Evolutionary conservation across 371 early-diverging fungal genomes (phyloP).

Genomic region (Syncephalastrum racemosum): DNA sequence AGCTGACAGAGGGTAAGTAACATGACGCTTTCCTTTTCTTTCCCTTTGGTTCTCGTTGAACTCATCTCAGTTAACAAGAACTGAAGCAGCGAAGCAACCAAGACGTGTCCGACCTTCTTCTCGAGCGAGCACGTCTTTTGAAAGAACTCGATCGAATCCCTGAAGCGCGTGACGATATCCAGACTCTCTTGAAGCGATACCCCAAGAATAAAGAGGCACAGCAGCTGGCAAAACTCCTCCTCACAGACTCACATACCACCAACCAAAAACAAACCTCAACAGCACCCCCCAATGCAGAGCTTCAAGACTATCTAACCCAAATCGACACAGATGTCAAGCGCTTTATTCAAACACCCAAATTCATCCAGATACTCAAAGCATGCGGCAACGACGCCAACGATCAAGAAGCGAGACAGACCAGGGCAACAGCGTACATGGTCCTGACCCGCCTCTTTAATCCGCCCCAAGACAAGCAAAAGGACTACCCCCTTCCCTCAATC

Average conservation of each 20-base stretch:
- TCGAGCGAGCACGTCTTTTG: slow-evolving; percentile 40
- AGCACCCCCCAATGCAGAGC: slow-evolving; percentile 9
- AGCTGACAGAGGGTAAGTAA: background rate
- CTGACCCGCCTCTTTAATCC: slow-evolving; percentile 39
- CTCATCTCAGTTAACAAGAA: no score
- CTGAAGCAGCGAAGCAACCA: slow-evolving; percentile 6
- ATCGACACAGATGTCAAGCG: slow-evolving; percentile 13
- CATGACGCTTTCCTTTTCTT: no score
- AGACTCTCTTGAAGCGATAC: slow-evolving; percentile 37
- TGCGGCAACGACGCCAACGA: slow-evolving; percentile 23
- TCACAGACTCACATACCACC: background rate
- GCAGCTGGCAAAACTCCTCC: slow-evolving; percentile 20
- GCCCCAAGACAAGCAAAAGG: slow-evolving; percentile 21
- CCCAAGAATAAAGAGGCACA: slow-evolving; percentile 34
- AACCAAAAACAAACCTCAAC: background rate
- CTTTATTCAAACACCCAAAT: slow-evolving; percentile 31
- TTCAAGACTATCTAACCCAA: slow-evolving; percentile 22
- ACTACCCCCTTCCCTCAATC: slow-evolving; percentile 31
- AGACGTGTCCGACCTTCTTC: slow-evolving; percentile 17
- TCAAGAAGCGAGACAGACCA: slow-evolving; percentile 24
- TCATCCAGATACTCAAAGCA: slow-evolving; percentile 32
- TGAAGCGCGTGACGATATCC: slow-evolving; percentile 38
- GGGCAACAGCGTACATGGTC: slow-evolving; percentile 38
- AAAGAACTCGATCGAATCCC: slow-evolving; percentile 27
- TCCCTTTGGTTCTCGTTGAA: no score